phyloP scores from a whole-genome alignment of 208 protist genomes.

The Phytomonas sp. region DNA sequence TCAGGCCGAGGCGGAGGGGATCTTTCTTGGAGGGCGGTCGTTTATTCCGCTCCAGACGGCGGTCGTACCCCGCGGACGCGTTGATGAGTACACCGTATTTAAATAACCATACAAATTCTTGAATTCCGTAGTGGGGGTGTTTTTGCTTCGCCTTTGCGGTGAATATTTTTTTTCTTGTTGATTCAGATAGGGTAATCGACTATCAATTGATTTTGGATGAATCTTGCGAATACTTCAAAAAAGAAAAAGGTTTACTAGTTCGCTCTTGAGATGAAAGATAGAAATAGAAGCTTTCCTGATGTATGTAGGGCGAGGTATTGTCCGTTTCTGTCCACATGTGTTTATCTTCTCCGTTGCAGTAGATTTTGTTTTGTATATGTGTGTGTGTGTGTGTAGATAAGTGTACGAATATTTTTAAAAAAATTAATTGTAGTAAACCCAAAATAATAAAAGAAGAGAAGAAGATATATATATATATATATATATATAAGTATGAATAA shows the following conservation, averaged over 20 bases:
- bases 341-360: neutral
- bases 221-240: too few relatives aligned
- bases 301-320: too few relatives aligned
- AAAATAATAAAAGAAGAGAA: slow-evolving; percentile 9
- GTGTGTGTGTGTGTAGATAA: neutral
- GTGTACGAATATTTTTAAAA: neutral
- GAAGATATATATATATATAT: neutral
- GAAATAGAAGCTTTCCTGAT: too few relatives aligned
- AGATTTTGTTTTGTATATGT: slow-evolving; percentile 4
- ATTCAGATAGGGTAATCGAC: too few relatives aligned
- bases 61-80: slow-evolving; percentile 82
- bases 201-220: too few relatives aligned
- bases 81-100: slow-evolving; percentile 88
- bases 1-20: slow-evolving; percentile 84
- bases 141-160: too few relatives aligned
- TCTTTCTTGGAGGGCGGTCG: slow-evolving; percentile 70
- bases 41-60: slow-evolving; percentile 84
- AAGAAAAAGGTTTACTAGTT: too few relatives aligned
- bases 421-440: slow-evolving; percentile 4
- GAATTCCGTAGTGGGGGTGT: too few relatives aligned
- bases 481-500: slow-evolving; percentile 1
- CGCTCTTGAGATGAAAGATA: too few relatives aligned
- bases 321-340: neutral
- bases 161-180: too few relatives aligned
- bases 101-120: slow-evolving; percentile 26